Percentiles rank a stretch among this genome's conserved stretches.
These are phyloP conservation scores for Podospora pseudoanserina DNA, from an alignment of 495 filamentous ascomycete genomes.

Conservation along the genomic window DNA sequence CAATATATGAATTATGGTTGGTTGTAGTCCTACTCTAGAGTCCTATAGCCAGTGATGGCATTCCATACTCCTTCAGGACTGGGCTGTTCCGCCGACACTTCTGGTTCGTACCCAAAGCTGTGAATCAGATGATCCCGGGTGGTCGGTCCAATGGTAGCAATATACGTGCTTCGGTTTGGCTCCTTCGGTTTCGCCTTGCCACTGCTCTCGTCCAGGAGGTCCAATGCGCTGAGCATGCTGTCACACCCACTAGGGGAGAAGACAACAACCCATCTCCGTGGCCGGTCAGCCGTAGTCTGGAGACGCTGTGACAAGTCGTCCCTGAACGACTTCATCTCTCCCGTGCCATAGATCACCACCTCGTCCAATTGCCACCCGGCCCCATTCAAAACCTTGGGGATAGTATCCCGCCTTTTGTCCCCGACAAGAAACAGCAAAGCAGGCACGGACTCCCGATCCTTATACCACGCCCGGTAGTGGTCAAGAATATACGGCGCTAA, in stretches of 20 bases:
- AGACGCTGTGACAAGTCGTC: constrained; percentile 54
- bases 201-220: constrained; percentile 48
- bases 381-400: constrained; percentile 71
- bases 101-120: constrained; percentile 66
- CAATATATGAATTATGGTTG: neutral
- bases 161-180: constrained; percentile 43
- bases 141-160: constrained; percentile 92
- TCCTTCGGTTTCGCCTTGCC: constrained; percentile 39
- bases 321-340: constrained; percentile 70
- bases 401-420: constrained; percentile 80
- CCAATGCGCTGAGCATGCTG: constrained; percentile 69
- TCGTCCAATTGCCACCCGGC: constrained; percentile 61
- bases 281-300: constrained; percentile 35
- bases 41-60: constrained; percentile 57
- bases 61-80: constrained; percentile 78
- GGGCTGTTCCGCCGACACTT: constrained; percentile 79
- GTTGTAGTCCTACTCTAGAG: neutral
- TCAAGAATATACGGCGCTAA: constrained; percentile 72
- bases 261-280: constrained; percentile 75
- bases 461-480: constrained; percentile 56
- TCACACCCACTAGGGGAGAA: constrained; percentile 90
- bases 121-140: constrained; percentile 70
- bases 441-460: constrained; percentile 44
- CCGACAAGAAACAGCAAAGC: constrained; percentile 82
- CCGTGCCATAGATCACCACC: constrained; percentile 79